phyloP scores from a whole-genome alignment of 2,329 filamentous ascomycete genomes.

The Penicillium italicum region DNA sequence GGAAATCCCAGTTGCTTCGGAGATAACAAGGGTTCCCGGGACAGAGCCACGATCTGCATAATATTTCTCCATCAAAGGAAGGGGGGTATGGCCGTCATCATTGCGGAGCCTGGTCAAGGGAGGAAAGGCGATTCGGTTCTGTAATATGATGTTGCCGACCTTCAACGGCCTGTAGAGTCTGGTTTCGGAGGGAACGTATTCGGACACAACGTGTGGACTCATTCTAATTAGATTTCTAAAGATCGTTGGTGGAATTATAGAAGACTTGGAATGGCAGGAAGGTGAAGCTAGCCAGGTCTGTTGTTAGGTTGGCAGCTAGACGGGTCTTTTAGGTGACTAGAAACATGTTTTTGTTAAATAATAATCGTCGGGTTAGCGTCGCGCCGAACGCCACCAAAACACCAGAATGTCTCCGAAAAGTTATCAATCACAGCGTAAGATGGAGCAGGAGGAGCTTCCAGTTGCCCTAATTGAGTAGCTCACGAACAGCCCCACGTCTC shows the following conservation, averaged over 20 bases:
- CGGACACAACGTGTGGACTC: not conserved
- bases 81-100: not conserved
- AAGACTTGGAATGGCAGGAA: not conserved
- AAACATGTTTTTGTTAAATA: not conserved
- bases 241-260: not conserved
- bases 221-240: not conserved
- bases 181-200: not conserved
- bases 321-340: not conserved
- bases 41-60: not conserved
- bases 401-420: not conserved
- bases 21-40: not conserved
- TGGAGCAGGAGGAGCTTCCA: not conserved
- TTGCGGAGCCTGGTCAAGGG: not conserved
- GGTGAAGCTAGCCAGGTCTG: not conserved
- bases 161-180: not conserved
- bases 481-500: not conserved
- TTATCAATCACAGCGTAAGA: not conserved
- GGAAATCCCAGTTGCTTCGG: not conserved
- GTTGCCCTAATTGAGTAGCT: not conserved
- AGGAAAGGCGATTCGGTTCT: not conserved
- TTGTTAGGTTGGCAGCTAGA: not conserved
- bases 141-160: not conserved
- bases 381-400: not conserved
- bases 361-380: not conserved
- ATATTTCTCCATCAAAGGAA: not conserved